These are phyloP conservation scores for Entomortierella chlamydospora DNA, from an alignment of 192 early-diverging fungal genomes.

Conservation along the genomic window DNA sequence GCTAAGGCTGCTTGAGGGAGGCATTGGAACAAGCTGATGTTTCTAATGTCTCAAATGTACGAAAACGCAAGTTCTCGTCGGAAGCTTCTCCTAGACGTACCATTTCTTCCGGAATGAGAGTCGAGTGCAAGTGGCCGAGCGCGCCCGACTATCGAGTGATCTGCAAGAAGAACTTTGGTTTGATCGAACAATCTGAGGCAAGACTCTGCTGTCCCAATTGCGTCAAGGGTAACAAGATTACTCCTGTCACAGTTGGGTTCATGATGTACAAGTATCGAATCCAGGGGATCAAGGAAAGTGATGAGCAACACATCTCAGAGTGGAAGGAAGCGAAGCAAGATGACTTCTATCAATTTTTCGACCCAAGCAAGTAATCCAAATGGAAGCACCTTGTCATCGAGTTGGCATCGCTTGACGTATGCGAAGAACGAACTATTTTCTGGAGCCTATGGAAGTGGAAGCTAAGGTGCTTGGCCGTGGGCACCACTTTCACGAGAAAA, in stretches of 20 bases:
- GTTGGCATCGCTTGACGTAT: not conserved
- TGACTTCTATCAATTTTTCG: not conserved
- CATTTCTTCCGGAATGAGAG: not conserved
- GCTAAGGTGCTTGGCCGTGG: too few species aligned
- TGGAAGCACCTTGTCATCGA: conserved; percentile 22
- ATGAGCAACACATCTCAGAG: not conserved
- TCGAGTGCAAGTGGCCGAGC: conserved; percentile 10
- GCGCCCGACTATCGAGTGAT: not conserved
- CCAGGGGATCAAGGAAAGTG: conserved; percentile 9
- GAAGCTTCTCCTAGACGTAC: not conserved
- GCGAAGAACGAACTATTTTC: not conserved
- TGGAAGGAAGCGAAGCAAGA: not conserved
- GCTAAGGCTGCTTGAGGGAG: too few species aligned
- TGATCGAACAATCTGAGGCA: not conserved
- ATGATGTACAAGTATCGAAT: conserved; percentile 13
- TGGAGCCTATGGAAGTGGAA: not conserved
- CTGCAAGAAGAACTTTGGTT: not conserved
- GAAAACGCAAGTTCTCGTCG: not conserved
- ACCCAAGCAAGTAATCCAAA: not conserved
- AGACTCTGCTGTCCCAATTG: conserved; percentile 11
- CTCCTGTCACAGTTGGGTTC: conserved; percentile 13
- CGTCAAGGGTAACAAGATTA: not conserved
- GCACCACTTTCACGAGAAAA: too few species aligned
- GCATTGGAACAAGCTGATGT: too few species aligned
- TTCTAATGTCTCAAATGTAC: too few species aligned